phyloP scores from a whole-genome alignment of 257 asterid genomes.

The Echites panduratus region DNA sequence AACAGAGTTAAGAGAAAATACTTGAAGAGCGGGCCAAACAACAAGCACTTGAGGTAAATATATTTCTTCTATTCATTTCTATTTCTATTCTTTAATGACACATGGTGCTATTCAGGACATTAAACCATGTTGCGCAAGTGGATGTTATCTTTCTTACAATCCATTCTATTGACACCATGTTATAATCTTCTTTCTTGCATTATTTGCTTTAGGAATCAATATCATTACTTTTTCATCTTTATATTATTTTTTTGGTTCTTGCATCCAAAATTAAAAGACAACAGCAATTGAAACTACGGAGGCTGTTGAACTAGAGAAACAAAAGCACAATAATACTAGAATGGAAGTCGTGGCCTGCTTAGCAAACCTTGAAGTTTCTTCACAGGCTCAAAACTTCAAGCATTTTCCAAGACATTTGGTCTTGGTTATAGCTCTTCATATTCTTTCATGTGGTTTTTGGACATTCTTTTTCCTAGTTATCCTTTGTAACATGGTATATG shows the following conservation, averaged over 20 bases:
- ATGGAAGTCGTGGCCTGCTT: conserved; percentile 78
- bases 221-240: background rate
- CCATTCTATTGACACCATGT: background rate
- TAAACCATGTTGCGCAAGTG: background rate
- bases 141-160: conserved; percentile 7
- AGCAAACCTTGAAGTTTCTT: conserved; percentile 71
- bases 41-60: conserved; percentile 82
- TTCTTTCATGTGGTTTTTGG: background rate
- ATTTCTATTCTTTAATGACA: background rate
- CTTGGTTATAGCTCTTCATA: background rate
- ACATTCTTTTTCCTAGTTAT: background rate
- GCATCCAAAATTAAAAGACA: conserved; percentile 84
- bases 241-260: conserved; percentile 26
- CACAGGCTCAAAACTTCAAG: background rate
- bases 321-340: conserved; percentile 86
- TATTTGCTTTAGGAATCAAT: background rate
- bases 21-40: conserved; percentile 86
- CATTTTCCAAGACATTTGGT: conserved; percentile 15
- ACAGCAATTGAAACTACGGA: conserved; percentile 94
- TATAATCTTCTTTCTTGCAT: background rate
- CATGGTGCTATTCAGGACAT: background rate
- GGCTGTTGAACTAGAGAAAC: conserved; percentile 93
- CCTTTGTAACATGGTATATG: background rate
- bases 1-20: conserved; percentile 88
- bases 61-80: background rate